Evolutionary conservation across 257 asterid species (phyloP).

Genomic region (Nicotiana obtusifolia): DNA sequence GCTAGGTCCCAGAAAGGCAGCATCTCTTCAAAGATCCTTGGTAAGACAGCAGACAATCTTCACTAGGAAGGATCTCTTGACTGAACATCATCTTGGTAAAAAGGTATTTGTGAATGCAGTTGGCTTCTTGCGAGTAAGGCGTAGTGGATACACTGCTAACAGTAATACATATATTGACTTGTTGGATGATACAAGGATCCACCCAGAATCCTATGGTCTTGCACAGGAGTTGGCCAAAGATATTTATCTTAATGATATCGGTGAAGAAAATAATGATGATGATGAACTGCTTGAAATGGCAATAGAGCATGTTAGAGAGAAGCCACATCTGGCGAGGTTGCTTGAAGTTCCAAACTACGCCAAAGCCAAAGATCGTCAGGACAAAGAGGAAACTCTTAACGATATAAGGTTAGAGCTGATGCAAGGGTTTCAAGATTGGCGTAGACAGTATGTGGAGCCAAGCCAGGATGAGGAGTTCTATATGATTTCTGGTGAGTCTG

Average conservation of each 20-base stretch:
- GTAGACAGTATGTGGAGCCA: slow-evolving; percentile 59
- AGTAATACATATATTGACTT: slow-evolving; percentile 81
- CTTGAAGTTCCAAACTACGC: slow-evolving; percentile 71
- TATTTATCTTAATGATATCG: slow-evolving; percentile 66
- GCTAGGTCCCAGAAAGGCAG: slow-evolving; percentile 94
- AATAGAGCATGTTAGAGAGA: slow-evolving; percentile 86
- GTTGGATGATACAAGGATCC: slow-evolving; percentile 92
- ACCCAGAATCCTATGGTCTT: slow-evolving; percentile 86
- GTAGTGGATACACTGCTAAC: slow-evolving; percentile 81
- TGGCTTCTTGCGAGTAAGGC: slow-evolving; percentile 84
- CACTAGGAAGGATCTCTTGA: slow-evolving; percentile 80
- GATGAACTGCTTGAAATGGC: slow-evolving; percentile 92
- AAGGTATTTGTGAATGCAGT: slow-evolving; percentile 89
- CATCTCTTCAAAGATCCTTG: slow-evolving; percentile 77
- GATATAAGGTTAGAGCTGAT: slow-evolving; percentile 81
- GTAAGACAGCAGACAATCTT: slow-evolving; percentile 82
- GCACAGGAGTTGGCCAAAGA: slow-evolving; percentile 93
- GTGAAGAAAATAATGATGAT: slow-evolving; percentile 72
- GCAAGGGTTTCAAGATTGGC: slow-evolving; percentile 93
- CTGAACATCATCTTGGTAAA: slow-evolving; percentile 74
- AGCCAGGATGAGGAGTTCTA: slow-evolving; percentile 83
- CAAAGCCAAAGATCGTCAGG: slow-evolving; percentile 43
- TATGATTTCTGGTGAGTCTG: slow-evolving; percentile 89
- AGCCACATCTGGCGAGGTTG: slow-evolving; percentile 66
- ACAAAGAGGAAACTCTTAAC: slow-evolving; percentile 76